Base-by-base conservation (phyloP, 2,329 filamentous ascomycete genomes). In the Exophiala alcalophila region DNA sequence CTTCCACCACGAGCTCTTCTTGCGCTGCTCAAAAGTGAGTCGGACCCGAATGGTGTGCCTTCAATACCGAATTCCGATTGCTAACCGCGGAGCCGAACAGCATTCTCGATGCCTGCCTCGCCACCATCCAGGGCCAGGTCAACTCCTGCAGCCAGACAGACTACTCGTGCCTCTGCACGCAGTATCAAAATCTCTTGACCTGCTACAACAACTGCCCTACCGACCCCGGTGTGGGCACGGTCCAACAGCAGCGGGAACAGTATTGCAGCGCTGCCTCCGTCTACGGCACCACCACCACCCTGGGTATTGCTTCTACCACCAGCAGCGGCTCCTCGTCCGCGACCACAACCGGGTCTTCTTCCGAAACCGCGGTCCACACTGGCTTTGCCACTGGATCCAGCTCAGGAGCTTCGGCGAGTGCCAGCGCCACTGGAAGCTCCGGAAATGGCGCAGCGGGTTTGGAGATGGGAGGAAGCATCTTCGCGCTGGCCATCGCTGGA, bases 131-230 rank as follows among this genome's bases (percentile, higher is more conserved):
- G 49, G 56, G 60, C 6, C 65, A 67, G 42, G 61, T 75, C 56
- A 50, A 65, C 12, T 55, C 53, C 31, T 78, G 75, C 62, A 54
- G 49, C 21, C 40, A 55, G 27, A 72, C 71, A 50, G 73, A 78
- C 62, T 77, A 68, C 64, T 62, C 66, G 55, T 83, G 80, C 63
- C 66, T 80, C 20, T 83, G 79, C 63, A 65, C 70, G 35, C 70
- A 75, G 54, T 76, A 73, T 60, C 71, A 59, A 25, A 69, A 74
- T 39, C 65, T 78, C 24, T 54, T 76, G 52, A 76, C 70, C 21
- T 83, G 80, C 73, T 82, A 80, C 67, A 74, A 76, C 68, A 78
- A 80, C 68, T 83, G 80, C 66, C 77, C 78, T 38, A 61, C 66
- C 52, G 69, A 73, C 55, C 49, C 65, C 11, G 62, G 60, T 35